Base-by-base conservation (phyloP, 2,329 filamentous ascomycete genomes). In the Colletotrichum orbiculare region DNA sequence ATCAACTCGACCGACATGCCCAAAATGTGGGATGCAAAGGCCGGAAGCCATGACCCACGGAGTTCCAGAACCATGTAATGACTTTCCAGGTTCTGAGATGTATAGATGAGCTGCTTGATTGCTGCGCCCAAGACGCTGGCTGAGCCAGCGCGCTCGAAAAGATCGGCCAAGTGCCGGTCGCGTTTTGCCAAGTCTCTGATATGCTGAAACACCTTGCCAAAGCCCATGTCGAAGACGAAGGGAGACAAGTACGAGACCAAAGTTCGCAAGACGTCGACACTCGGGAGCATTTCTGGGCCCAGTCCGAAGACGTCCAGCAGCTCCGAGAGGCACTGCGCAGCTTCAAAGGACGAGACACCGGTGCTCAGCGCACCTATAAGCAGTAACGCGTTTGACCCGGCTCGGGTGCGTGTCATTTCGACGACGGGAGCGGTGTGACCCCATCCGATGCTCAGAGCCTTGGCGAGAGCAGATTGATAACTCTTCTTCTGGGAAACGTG, bases 1-100 rank as follows among this genome's bases (percentile, higher is more conserved):
- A 13, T n/a, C 4, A 61, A 5, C 6, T 61, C 8, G 6, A 61
- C 43, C 2, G 50, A 55, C 42, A 61, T 61, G 10, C 50, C 58
- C 12, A 61, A 38, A 6, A 55, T 9, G 17, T 49, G 43, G 7
- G n/a, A 42, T 0, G 50, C 45, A n/a, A 55, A 61, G 1, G 58
- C 50, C 3, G 50, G 43, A 3, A 54, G 43, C 50, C 50, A 55
- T 2, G 43, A 42, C 1, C 42, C 42, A 1, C 35, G 15, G 11
- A 25, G 34, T 4, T 41, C 35, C 5, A 54, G 35, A 1, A 47
- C 12, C 57, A 60, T 60, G 6, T 49, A 61, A 10, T 55, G 34
- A 4, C 10, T 15, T 12, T 55, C n/a, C 2, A 11, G 8, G 3
- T n/a, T 37, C n/a, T 45, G 8, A 1, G 43, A 54, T 2, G 50